These are phyloP conservation scores for Tetragonia tetragonoides DNA, from an alignment of 148 eudicot genomes.

Conservation along the genomic window DNA sequence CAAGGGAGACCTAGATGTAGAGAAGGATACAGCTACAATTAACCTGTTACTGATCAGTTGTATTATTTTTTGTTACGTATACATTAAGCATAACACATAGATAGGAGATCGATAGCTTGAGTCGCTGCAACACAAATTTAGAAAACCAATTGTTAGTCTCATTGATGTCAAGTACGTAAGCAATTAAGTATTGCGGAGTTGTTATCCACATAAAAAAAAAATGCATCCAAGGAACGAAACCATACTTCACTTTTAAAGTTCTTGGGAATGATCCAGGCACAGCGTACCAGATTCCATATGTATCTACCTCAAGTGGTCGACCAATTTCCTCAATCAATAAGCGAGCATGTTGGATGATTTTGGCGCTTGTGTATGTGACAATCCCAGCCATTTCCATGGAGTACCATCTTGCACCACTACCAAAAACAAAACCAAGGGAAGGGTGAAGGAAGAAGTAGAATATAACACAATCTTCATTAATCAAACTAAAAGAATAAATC, in stretches of 20 bases:
- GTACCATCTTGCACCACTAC: conserved; percentile 99
- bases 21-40: conserved; percentile 21
- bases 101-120: conserved; percentile 85
- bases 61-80: conserved; percentile 93
- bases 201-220: neutral
- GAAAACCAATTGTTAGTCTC: conserved; percentile 8
- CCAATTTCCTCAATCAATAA: conserved; percentile 92
- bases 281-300: conserved; percentile 97
- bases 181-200: neutral
- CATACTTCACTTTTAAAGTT: conserved; percentile 83
- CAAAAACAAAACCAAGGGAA: neutral
- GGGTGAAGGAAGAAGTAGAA: neutral
- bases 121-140: conserved; percentile 50
- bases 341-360: conserved; percentile 97
- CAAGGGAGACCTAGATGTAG: neutral
- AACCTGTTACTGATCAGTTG: conserved; percentile 98
- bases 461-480: conserved; percentile 5
- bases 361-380: conserved; percentile 97
- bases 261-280: conserved; percentile 97
- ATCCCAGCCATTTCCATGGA: conserved; percentile 99
- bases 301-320: conserved; percentile 93
- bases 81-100: conserved; percentile 99
- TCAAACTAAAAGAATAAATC: conserved; percentile 10
- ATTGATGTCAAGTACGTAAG: neutral
- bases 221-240: conserved; percentile 14